These are phyloP conservation scores for Claviceps arundinis DNA, from an alignment of 2,329 filamentous ascomycete genomes.

Conservation along the genomic window DNA sequence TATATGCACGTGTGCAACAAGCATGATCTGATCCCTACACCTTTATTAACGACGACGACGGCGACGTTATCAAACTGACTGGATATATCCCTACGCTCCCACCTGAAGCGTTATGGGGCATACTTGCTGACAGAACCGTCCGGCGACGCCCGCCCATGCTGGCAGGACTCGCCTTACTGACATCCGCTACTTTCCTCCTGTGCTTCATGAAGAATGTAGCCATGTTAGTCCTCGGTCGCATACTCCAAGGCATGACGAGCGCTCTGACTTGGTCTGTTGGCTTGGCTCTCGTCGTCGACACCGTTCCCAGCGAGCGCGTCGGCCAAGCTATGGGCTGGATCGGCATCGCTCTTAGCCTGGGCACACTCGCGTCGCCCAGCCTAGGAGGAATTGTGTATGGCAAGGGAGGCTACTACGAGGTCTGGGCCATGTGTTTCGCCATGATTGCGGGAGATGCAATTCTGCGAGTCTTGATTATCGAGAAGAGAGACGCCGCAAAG, in stretches of 20 bases:
- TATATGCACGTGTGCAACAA: not conserved
- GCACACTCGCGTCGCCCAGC: conserved; percentile 18
- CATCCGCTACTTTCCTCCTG: conserved; percentile 18
- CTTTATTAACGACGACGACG: not conserved
- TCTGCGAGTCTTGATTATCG: conserved; percentile 20
- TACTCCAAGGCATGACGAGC: conserved; percentile 20
- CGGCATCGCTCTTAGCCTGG: conserved; percentile 20
- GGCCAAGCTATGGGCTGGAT: conserved; percentile 22
- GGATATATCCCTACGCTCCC: not conserved
- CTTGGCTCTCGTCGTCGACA: conserved; percentile 22
- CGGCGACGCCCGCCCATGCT: conserved; percentile 21
- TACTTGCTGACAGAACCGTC: conserved; percentile 21
- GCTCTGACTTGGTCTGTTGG: conserved; percentile 24
- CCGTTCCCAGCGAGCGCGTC: conserved; percentile 17
- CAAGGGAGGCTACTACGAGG: conserved; percentile 19
- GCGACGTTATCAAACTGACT: not conserved
- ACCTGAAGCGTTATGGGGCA: conserved; percentile 20
- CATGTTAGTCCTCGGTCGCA: conserved; percentile 20
- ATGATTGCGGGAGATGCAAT: conserved; percentile 19
- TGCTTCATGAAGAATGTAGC: conserved; percentile 18
- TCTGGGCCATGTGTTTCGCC: conserved; percentile 24
- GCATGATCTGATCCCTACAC: not conserved
- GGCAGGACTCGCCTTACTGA: conserved; percentile 17
- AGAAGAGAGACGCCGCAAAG: conserved; percentile 18
- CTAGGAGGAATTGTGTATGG: conserved; percentile 22